Conservation (phyloP, 176 grass and related monocot genomes). For the Metroxylon sagu region DNA sequence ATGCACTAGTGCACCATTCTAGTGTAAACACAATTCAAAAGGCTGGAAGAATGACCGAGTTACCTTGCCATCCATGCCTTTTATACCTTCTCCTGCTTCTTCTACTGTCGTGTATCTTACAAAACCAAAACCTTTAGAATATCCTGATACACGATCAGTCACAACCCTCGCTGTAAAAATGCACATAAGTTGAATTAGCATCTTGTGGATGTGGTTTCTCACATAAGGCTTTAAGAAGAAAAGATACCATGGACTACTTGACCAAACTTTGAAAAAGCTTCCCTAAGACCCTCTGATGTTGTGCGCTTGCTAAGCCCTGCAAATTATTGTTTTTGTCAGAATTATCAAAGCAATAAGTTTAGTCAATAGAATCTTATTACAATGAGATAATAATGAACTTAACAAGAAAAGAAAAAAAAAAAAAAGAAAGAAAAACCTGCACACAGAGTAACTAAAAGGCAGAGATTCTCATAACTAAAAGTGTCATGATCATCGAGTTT, state of each 20-base stretch:
- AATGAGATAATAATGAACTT: too few relatives aligned
- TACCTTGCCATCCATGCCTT: constrained; percentile 91
- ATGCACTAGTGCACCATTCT: too few relatives aligned
- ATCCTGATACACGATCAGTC: constrained; percentile 69
- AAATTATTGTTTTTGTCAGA: background rate
- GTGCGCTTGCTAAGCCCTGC: constrained; percentile 80
- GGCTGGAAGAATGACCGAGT: background rate
- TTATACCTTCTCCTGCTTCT: constrained; percentile 58
- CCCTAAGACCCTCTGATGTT: constrained; percentile 40
- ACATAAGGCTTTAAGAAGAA: constrained; percentile 1
- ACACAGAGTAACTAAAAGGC: too few relatives aligned
- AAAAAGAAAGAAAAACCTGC: too few relatives aligned
- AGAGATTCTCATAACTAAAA: too few relatives aligned
- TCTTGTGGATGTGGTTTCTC: too few relatives aligned
- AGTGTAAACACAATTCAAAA: too few relatives aligned
- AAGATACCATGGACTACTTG: constrained; percentile 55
- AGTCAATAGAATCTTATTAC: too few relatives aligned
- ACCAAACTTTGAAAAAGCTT: constrained; percentile 70
- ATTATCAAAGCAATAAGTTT: too few relatives aligned
- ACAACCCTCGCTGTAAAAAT: constrained; percentile 60
- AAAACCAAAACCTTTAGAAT: constrained; percentile 85
- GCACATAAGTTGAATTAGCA: background rate
- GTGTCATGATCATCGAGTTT: too few relatives aligned
- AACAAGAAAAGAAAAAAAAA: too few relatives aligned
- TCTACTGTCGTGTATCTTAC: constrained; percentile 68